A percentile compares a stretch with the other conserved stretches of the same genome.
phyloP scores from a whole-genome alignment of 2,329 filamentous ascomycete genomes.

The Fusarium sororula region DNA sequence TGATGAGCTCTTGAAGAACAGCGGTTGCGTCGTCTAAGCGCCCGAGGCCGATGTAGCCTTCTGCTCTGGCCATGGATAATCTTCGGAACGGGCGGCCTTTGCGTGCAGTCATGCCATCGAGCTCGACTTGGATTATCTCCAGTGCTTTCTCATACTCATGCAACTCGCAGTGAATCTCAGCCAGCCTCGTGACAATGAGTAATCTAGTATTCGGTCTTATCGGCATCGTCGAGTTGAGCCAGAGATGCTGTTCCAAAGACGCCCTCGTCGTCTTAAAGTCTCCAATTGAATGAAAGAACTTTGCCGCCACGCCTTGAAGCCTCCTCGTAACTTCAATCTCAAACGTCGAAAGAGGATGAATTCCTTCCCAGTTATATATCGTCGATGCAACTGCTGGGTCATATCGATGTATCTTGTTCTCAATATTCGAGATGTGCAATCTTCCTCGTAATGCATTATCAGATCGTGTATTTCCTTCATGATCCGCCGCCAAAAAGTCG shows the following conservation, averaged over 20 bases:
- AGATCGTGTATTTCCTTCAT: conserved; percentile 26
- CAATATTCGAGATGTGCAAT: conserved; percentile 47
- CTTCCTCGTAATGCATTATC: conserved; percentile 46
- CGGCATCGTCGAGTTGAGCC: conserved; percentile 38
- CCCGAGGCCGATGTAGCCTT: conserved; percentile 38
- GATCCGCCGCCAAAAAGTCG: conserved; percentile 35
- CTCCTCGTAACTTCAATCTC: conserved; percentile 48
- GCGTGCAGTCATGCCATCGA: conserved; percentile 23
- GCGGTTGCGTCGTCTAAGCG: conserved; percentile 17
- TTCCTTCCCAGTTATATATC: conserved; percentile 46
- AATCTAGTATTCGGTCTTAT: conserved; percentile 40
- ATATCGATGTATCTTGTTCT: conserved; percentile 48
- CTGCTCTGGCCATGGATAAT: conserved; percentile 38
- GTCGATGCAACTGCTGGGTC: conserved; percentile 42
- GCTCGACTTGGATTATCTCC: conserved; percentile 34
- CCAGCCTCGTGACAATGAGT: conserved; percentile 42
- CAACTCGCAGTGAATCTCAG: conserved; percentile 45
- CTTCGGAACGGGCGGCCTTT: conserved; percentile 38
- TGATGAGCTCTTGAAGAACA: conserved; percentile 19
- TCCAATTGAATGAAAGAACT: conserved; percentile 47
- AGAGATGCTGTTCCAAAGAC: conserved; percentile 45
- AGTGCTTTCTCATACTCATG: conserved; percentile 36
- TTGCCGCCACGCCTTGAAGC: conserved; percentile 45
- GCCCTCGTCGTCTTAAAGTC: conserved; percentile 44
- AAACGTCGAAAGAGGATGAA: conserved; percentile 43